Percentiles rank a stretch among this genome's conserved stretches.
Conservation (phyloP, 805 yeast species). For the Yamadazyma takamatsuzukensis region DNA sequence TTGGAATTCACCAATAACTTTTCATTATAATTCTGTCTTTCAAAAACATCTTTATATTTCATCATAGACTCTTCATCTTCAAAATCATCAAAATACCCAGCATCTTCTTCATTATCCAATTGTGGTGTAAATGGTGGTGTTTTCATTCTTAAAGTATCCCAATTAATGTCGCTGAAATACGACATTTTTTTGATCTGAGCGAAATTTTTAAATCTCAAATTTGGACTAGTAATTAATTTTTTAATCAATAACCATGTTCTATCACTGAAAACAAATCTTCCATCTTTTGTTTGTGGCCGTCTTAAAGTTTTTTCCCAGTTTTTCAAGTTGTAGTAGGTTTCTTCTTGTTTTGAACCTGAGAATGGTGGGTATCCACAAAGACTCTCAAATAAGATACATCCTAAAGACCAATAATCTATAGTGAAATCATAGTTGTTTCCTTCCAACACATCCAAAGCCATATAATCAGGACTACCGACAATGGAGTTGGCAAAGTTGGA, state of each 20-base stretch:
- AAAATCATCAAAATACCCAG: conserved; percentile 97
- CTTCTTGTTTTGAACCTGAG: conserved; percentile 89
- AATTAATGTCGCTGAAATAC: conserved; percentile 82
- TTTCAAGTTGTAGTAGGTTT: conserved; percentile 88
- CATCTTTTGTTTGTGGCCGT: conserved; percentile 89
- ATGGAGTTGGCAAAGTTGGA: conserved; percentile 84
- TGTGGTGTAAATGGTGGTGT: conserved; percentile 97
- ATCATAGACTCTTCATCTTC: conserved; percentile 96
- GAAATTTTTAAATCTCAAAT: conserved; percentile 69
- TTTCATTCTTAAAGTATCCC: conserved; percentile 62
- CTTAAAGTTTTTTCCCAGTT: conserved; percentile 86
- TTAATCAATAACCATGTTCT: conserved; percentile 91
- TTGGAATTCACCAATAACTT: conserved; percentile 56
- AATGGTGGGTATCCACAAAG: conserved; percentile 97
- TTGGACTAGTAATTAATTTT: conserved; percentile 75
- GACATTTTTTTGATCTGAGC: conserved; percentile 76
- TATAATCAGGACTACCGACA: conserved; percentile 98
- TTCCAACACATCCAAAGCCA: conserved; percentile 96
- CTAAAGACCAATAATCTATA: conserved; percentile 98
- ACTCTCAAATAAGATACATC: conserved; percentile 95
- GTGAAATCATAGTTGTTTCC: conserved; percentile 93
- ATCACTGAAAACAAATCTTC: conserved; percentile 88
- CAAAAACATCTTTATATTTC: conserved; percentile 94
- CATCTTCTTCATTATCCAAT: conserved; percentile 94
- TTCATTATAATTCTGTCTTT: conserved; percentile 83